Evolutionary conservation across 23 red algal species (phyloP).

Genomic region (Gracilaria vermiculophylla): DNA sequence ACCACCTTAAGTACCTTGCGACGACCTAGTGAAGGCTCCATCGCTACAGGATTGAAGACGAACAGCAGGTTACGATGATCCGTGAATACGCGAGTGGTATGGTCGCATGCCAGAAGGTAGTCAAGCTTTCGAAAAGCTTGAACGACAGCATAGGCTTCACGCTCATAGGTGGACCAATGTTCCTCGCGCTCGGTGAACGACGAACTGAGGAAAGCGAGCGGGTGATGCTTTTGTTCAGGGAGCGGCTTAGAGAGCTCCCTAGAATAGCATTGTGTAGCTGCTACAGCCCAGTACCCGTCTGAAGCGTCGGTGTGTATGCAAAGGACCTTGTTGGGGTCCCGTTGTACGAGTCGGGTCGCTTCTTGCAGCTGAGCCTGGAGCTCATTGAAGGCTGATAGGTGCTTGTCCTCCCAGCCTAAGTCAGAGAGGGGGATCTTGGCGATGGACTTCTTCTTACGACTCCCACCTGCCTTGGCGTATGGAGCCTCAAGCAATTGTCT

Average conservation of each 20-base stretch:
- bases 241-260: not conserved
- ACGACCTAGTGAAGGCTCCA: slow-evolving; percentile 14
- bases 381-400: slow-evolving; percentile 29
- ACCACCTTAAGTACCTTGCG: slow-evolving; percentile 26
- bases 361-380: slow-evolving; percentile 16
- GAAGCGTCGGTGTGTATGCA: slow-evolving; percentile 50
- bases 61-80: slow-evolving; percentile 41
- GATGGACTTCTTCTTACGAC: slow-evolving; percentile 10
- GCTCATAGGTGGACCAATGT: slow-evolving; percentile 34
- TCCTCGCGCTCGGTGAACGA: slow-evolving; percentile 7
- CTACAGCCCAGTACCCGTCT: slow-evolving; percentile 3
- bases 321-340: not conserved
- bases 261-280: not conserved
- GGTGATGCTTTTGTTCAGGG: not conserved
- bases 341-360: slow-evolving; percentile 18
- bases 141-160: slow-evolving; percentile 2
- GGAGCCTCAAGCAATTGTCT: not conserved
- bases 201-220: slow-evolving; percentile 17
- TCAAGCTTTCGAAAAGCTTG: slow-evolving; percentile 20
- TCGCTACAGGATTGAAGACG: slow-evolving; percentile 19
- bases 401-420: slow-evolving; percentile 5
- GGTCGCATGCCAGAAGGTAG: not conserved
- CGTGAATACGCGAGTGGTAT: slow-evolving; percentile 12
- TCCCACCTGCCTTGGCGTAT: slow-evolving; percentile 30
- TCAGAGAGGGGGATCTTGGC: not conserved